These are phyloP conservation scores for Rubroboletus pulcherrimus DNA, from an alignment of 768 basidiomycete genomes.

Conservation along the genomic window DNA sequence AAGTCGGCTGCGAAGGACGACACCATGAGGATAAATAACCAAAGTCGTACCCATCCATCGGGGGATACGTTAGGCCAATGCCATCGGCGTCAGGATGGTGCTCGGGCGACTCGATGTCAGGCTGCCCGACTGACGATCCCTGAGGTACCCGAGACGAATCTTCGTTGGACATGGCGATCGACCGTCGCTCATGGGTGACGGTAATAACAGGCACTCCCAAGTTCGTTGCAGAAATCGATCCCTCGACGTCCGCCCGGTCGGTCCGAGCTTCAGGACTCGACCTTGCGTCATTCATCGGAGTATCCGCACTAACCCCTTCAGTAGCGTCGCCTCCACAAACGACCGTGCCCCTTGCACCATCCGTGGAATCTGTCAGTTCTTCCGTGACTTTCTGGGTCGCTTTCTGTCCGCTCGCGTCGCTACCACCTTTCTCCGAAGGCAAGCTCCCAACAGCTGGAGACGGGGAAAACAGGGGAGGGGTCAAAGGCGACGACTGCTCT, in stretches of 20 bases:
- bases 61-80: background rate
- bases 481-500: background rate
- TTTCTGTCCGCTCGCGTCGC: background rate
- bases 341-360: background rate
- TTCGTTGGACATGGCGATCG: background rate
- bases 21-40: background rate
- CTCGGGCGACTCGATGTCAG: background rate
- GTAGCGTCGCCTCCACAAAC: background rate
- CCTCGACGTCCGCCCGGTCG: background rate
- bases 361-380: background rate
- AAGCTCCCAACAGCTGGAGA: background rate
- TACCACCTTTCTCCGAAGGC: background rate
- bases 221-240: background rate
- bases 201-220: background rate
- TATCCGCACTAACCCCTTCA: background rate
- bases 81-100: background rate
- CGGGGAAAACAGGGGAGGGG: conserved; percentile 1
- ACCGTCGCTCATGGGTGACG: background rate
- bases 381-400: background rate
- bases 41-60: background rate
- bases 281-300: background rate
- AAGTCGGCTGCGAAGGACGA: background rate
- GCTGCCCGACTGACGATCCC: background rate
- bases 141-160: background rate
- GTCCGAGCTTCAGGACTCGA: background rate